Evolutionary conservation across 768 basidiomycete genomes (phyloP).

Genomic region (Roridomyces roridus): DNA sequence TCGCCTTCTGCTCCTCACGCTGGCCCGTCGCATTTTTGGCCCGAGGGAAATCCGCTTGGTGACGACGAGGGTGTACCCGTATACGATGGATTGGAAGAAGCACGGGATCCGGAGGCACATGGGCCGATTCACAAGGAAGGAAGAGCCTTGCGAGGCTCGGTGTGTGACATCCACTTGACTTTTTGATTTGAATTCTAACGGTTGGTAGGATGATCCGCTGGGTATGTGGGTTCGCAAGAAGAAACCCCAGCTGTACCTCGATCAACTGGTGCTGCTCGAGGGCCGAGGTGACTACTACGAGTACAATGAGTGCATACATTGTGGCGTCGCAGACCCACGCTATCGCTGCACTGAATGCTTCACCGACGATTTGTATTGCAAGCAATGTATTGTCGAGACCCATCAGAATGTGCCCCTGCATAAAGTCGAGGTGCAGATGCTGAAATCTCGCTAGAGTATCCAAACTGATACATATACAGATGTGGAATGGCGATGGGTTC

Average conservation of each 20-base stretch:
- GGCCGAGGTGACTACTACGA: constrained; percentile 2
- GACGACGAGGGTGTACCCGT: no score
- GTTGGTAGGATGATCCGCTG: not conserved
- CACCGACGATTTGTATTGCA: constrained; percentile 20
- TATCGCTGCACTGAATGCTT: constrained; percentile 24
- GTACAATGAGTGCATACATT: not conserved
- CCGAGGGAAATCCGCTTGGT: no score
- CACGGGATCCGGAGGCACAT: not conserved
- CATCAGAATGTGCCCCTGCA: constrained; percentile 20
- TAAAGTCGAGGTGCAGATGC: constrained; percentile 22
- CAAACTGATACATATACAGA: not conserved
- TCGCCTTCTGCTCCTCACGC: no score
- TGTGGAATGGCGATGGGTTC: constrained; percentile 10
- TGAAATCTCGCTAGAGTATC: no score
- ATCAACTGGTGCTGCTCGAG: constrained; percentile 1
- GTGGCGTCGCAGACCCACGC: not conserved
- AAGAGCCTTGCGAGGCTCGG: not conserved
- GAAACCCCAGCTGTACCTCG: constrained; percentile 1
- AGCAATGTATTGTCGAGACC: constrained; percentile 13
- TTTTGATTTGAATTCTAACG: no score
- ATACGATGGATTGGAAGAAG: not conserved
- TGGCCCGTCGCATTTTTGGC: no score
- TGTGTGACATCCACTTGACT: not conserved
- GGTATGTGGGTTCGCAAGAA: not conserved
- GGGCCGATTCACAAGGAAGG: not conserved